These are phyloP conservation scores for Hypomyces rosellus DNA, from an alignment of 2,329 filamentous ascomycete genomes.

Conservation along the genomic window DNA sequence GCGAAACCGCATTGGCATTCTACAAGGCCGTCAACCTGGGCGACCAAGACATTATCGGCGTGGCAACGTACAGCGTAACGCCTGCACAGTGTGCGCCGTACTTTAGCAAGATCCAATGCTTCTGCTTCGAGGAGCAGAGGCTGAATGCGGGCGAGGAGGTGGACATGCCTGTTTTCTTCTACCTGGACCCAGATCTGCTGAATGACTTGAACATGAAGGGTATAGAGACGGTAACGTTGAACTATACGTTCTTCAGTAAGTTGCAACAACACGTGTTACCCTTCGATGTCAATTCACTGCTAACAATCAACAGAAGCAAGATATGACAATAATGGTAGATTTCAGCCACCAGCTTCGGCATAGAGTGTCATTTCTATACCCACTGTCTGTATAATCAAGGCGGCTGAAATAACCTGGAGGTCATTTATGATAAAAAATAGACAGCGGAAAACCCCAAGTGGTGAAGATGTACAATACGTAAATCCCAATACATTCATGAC, in stretches of 20 bases:
- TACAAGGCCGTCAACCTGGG: conserved; percentile 94
- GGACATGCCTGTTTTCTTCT: conserved; percentile 99
- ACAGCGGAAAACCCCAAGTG: not conserved
- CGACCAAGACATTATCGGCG: conserved; percentile 89
- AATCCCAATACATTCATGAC: no score
- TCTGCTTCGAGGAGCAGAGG: conserved; percentile 96
- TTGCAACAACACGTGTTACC: conserved; percentile 16
- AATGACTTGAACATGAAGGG: conserved; percentile 89
- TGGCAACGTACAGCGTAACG: conserved; percentile 95
- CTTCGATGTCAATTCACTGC: conserved; percentile 13
- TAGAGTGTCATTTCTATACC: conserved; percentile 4
- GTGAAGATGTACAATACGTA: no score
- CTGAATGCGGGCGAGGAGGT: conserved; percentile 93
- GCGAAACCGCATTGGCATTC: conserved; percentile 94
- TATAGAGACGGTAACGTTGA: conserved; percentile 91
- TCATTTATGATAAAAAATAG: conserved; percentile 2
- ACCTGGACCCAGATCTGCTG: conserved; percentile 91
- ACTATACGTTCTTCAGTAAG: conserved; percentile 98
- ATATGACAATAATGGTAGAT: conserved; percentile 41
- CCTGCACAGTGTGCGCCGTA: conserved; percentile 94
- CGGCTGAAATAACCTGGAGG: not conserved
- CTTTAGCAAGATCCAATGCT: conserved; percentile 99
- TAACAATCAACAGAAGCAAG: conserved; percentile 38
- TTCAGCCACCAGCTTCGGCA: conserved; percentile 30
- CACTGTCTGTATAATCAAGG: no score